Evolutionary conservation across 371 early-diverging fungal genomes (phyloP).

Genomic region (Apophysomyces ossiformis): DNA sequence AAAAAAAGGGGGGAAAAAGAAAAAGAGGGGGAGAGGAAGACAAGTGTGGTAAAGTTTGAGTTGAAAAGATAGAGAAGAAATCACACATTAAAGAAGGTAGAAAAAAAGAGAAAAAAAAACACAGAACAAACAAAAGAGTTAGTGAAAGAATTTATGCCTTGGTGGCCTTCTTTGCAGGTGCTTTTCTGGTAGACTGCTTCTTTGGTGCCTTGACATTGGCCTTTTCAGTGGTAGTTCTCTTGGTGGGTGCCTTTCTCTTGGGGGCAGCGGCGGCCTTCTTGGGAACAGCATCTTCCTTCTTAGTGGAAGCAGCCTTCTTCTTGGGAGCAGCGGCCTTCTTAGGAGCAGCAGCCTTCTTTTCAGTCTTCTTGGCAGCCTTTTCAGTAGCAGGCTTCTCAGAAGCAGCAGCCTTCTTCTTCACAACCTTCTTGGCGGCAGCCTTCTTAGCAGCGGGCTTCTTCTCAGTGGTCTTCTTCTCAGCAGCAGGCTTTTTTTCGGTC

Average conservation of each 20-base stretch:
- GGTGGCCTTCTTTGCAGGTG: slow-evolving; percentile 27
- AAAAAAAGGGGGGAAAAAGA: slow-evolving; percentile 11
- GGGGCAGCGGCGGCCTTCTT: slow-evolving; percentile 43
- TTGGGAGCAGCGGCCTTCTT: slow-evolving; percentile 45
- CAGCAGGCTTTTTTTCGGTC: slow-evolving; percentile 42
- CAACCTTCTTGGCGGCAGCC: slow-evolving; percentile 26
- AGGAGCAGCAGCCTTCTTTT: slow-evolving; percentile 31
- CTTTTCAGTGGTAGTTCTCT: slow-evolving; percentile 51
- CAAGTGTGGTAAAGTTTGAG: neutral
- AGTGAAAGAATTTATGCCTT: slow-evolving; percentile 17
- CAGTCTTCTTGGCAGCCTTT: slow-evolving; percentile 19
- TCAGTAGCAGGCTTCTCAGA: slow-evolving; percentile 26
- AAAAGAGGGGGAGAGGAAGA: slow-evolving; percentile 9
- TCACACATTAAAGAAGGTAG: no score
- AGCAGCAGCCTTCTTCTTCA: slow-evolving; percentile 30
- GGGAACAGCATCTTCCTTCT: slow-evolving; percentile 45
- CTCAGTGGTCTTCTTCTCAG: slow-evolving; percentile 42
- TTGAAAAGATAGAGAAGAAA: no score
- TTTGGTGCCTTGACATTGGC: slow-evolving; percentile 27
- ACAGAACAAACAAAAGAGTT: no score
- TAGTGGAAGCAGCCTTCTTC: slow-evolving; percentile 42
- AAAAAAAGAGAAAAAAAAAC: no score
- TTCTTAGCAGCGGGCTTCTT: slow-evolving; percentile 56
- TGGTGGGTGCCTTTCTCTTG: slow-evolving; percentile 37
- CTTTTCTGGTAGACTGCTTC: slow-evolving; percentile 11